Evolutionary conservation across 805 yeast genomes (phyloP).

Genomic region (Candida fluviatilis): DNA sequence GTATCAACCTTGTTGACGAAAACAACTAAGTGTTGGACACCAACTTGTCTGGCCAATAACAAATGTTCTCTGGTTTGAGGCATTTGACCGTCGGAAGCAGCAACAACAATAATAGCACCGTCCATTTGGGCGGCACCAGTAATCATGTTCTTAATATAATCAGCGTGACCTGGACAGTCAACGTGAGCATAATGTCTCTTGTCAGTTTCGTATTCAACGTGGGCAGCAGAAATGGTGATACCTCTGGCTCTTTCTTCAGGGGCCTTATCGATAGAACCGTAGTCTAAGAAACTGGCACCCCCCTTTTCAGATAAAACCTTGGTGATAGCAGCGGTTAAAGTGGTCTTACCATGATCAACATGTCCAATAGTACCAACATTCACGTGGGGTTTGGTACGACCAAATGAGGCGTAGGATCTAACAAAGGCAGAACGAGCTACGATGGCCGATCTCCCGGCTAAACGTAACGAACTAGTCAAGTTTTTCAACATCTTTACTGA

Average conservation of each 20-base stretch:
- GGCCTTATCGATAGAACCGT: conserved; percentile 90
- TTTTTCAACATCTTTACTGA: conserved; percentile 22
- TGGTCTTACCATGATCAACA: conserved; percentile 98
- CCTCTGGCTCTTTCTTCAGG: conserved; percentile 99
- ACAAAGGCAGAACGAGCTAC: conserved; percentile 25
- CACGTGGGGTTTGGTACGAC: conserved; percentile 94
- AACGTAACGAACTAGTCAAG: conserved; percentile 25
- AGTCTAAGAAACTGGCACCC: conserved; percentile 92
- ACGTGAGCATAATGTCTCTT: conserved; percentile 97
- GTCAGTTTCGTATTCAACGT: conserved; percentile 93
- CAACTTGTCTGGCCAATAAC: conserved; percentile 98
- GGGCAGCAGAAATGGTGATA: conserved; percentile 96
- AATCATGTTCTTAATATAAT: conserved; percentile 97
- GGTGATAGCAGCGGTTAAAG: conserved; percentile 97
- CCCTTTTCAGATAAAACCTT: conserved; percentile 85
- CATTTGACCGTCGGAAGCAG: conserved; percentile 99
- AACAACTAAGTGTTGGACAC: conserved; percentile 96
- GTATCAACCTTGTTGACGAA: conserved; percentile 98
- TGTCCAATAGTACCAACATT: conserved; percentile 98
- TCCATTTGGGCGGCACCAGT: conserved; percentile 99
- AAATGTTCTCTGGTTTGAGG: conserved; percentile 99
- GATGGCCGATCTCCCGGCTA: conserved; percentile 18
- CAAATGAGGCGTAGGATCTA: conserved; percentile 66
- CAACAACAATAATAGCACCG: conserved; percentile 98
- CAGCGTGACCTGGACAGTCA: conserved; percentile 99